A percentile compares a stretch with the other conserved stretches of the same genome.
phyloP scores from a whole-genome alignment of 176 grass and related monocot species.

The Saccharum officinarum region DNA sequence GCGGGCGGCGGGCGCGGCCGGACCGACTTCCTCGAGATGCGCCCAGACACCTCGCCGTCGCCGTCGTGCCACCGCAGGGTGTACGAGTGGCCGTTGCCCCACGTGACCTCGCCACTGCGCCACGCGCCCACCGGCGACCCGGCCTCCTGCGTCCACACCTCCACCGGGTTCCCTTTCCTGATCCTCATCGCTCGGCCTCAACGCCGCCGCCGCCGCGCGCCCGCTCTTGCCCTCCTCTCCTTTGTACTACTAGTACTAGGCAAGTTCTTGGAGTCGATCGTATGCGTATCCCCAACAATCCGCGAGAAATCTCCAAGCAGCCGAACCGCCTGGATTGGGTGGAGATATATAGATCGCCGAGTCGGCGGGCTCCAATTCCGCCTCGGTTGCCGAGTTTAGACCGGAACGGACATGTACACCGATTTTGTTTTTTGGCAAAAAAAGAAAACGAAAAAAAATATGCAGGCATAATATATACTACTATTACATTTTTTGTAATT shows the following conservation, averaged over 20 bases:
- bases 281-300: neutral
- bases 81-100: slow-evolving; percentile 70
- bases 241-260: neutral
- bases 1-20: slow-evolving; percentile 48
- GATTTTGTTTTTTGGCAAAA: too few species aligned
- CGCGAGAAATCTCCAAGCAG: neutral
- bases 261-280: slow-evolving; percentile 7
- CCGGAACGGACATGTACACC: neutral
- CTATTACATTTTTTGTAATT: too few species aligned
- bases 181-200: slow-evolving; percentile 50
- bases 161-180: slow-evolving; percentile 42
- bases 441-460: neutral
- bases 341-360: slow-evolving; percentile 24
- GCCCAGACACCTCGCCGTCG: neutral
- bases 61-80: slow-evolving; percentile 36
- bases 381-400: neutral
- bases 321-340: neutral
- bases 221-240: neutral
- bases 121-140: slow-evolving; percentile 38
- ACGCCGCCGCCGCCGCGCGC: neutral
- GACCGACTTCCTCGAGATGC: slow-evolving; percentile 52
- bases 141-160: slow-evolving; percentile 42
- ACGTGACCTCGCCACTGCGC: slow-evolving; percentile 58
- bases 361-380: slow-evolving; percentile 6
- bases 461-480: too few species aligned